Conservation (phyloP, 768 basidiomycete genomes). For the Rossbeevera mucosa region DNA sequence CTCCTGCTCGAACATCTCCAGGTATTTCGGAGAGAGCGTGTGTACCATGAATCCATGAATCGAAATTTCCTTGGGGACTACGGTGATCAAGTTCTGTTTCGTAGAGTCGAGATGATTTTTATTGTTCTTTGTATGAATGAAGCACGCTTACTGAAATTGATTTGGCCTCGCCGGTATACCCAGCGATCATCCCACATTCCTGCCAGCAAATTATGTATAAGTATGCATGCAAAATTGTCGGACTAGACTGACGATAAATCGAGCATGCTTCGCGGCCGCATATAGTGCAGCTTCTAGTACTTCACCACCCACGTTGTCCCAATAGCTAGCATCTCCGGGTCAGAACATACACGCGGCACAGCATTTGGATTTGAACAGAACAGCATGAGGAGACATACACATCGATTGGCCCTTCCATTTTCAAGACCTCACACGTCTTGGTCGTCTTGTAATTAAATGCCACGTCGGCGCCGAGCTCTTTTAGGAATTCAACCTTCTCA, state of each 20-base stretch:
- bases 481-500: conserved; percentile 64
- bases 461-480: conserved; percentile 60
- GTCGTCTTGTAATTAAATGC: conserved; percentile 73
- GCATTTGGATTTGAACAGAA: neutral
- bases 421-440: conserved; percentile 46
- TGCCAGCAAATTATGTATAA: neutral
- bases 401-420: conserved; percentile 54
- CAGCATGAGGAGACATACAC: conserved; percentile 36
- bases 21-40: conserved; percentile 30
- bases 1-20: conserved; percentile 38
- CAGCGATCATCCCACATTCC: conserved; percentile 32
- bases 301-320: conserved; percentile 57
- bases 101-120: neutral
- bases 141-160: conserved; percentile 2
- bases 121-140: neutral
- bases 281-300: conserved; percentile 53
- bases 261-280: conserved; percentile 39
- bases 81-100: conserved; percentile 33
- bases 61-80: conserved; percentile 39
- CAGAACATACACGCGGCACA: neutral
- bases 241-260: conserved; percentile 41
- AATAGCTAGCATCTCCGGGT: conserved; percentile 8
- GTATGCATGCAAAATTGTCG: too few relatives aligned
- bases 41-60: conserved; percentile 43
- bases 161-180: neutral